Base-by-base conservation (phyloP, 495 filamentous ascomycete genomes). In the Penicillium arizonense region DNA sequence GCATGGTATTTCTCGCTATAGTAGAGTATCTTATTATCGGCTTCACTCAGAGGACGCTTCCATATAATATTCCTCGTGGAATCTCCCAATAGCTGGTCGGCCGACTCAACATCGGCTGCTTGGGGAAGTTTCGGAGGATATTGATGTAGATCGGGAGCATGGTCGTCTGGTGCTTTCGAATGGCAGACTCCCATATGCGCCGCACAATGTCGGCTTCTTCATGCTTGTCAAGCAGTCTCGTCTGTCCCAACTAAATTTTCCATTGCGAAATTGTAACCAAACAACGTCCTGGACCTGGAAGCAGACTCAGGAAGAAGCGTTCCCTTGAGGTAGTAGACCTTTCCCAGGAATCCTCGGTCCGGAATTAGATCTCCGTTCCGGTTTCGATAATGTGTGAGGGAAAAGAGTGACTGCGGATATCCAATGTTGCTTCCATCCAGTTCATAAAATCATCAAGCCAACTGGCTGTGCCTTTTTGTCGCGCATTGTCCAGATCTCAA, bases 171-270 rank as follows among this genome's bases (percentile, higher is more conserved):
- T 59, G 35, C 21, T 40, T 41, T 12, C 23, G 20, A 20, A 67
- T 58, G 6, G 57, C 58, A 3, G 46, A 35, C 18, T 47, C 64
- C 63, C 56, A 64, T 16, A 68, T 64, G 11, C 39, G 18, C 20
- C 58, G 41, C 11, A 64, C 33, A 12, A 50, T 26, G 18, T 54
- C 14, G 8, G 58, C 64, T 51, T 64, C 45, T 55, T 58, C 42
- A 10, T 16, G 21, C 0, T 35, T 23, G 46, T 56, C 28, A 9
- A 43, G 11, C 37, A 64, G 16, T 7, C 47, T 28, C 14, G 30
- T 30, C 64, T 42, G 45, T 67, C 61, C 1, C 64, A 48, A 50
- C 64, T 64, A 2, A 64, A 50, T 5, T 43, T 14, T 1, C 61
- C 58, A 45, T 34, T 7, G 32, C 23, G 14, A 62, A 58, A 30